Evolutionary conservation across 768 basidiomycete species (phyloP).

Genomic region (Leccinum subgranulosum): DNA sequence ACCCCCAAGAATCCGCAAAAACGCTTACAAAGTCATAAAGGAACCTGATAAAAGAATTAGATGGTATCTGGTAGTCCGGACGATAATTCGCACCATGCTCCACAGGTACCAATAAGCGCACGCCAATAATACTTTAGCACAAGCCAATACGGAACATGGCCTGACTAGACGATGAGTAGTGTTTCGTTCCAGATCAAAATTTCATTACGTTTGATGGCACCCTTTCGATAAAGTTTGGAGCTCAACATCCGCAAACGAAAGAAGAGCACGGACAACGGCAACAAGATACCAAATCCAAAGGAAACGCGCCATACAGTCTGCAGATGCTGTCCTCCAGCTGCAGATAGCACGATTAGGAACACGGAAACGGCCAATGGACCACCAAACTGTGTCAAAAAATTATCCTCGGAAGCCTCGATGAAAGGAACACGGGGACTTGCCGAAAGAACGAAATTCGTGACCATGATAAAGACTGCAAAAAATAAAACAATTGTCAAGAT

Average conservation of each 20-base stretch:
- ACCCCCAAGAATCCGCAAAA: background rate
- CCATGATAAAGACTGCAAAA: constrained; percentile 63
- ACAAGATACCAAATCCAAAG: constrained; percentile 59
- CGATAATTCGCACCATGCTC: constrained; percentile 51
- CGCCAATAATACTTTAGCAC: constrained; percentile 65
- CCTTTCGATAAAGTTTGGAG: constrained; percentile 57
- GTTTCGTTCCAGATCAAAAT: background rate
- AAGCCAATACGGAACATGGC: constrained; percentile 56
- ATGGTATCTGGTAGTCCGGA: background rate
- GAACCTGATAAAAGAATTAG: constrained; percentile 42
- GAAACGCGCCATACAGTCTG: constrained; percentile 65
- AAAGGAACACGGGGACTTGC: constrained; percentile 33
- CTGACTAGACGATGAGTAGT: constrained; percentile 30
- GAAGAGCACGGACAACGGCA: constrained; percentile 66
- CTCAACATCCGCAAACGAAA: constrained; percentile 75
- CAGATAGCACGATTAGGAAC: constrained; percentile 66
- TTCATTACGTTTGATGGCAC: constrained; percentile 59
- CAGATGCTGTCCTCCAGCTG: constrained; percentile 59
- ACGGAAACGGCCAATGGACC: constrained; percentile 64
- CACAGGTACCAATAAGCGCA: constrained; percentile 65
- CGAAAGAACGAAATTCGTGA: constrained; percentile 67
- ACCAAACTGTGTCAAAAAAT: constrained; percentile 44
- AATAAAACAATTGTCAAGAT: background rate
- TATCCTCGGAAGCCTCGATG: background rate
- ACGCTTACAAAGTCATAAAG: constrained; percentile 60